Base-by-base conservation (phyloP, 1,139 yeast species). In the Diutina catenulata region DNA sequence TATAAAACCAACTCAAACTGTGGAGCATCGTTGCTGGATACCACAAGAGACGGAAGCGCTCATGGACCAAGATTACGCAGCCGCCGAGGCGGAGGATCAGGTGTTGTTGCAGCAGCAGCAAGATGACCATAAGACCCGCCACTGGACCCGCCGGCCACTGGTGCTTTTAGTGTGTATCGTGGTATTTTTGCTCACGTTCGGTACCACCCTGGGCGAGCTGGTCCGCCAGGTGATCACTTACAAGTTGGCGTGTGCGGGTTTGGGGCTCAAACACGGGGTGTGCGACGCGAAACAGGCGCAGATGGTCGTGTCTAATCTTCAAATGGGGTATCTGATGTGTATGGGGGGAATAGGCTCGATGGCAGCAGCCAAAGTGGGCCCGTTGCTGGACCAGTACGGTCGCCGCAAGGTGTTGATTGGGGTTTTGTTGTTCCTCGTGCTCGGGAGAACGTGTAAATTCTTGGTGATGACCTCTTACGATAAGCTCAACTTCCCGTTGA, bases 331-430 rank as follows among this genome's bases (percentile, higher is more conserved):
- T 37, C 45, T 49, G 9, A 42, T 63, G 3, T 44, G 56, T n/a
- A 42, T 50, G 13, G 64, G 59, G 5, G 39, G 56, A 4, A 47
- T 59, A 14, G 57, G 58, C 47, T 52, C 68, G 33, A 39, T 66
- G 5, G 68, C 70, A 3, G 55, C 66, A 43, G 67, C 69, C 3
- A 67, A 69, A 44, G 51, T 76, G 9, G 84, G 86, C 0, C 68
- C 72, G n/a, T 49, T 74, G 25, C 74, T 84, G 4, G 93, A 82
- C 53, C 58, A 68, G 33, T 61, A 68, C 42, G 94, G 94, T 0
- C 59, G 93, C 36, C 71, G 64, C 43, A 59, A 49, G 2, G 62
- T 74, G 25, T 10, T 35, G 5, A 44, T 77, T 15, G 45, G 69
- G 5, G 33, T 68, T 4, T 5, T 26, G 5, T 58, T 61, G 41